These are phyloP conservation scores for Scleroderma citrinum DNA, from an alignment of 768 basidiomycete species.

Conservation along the genomic window DNA sequence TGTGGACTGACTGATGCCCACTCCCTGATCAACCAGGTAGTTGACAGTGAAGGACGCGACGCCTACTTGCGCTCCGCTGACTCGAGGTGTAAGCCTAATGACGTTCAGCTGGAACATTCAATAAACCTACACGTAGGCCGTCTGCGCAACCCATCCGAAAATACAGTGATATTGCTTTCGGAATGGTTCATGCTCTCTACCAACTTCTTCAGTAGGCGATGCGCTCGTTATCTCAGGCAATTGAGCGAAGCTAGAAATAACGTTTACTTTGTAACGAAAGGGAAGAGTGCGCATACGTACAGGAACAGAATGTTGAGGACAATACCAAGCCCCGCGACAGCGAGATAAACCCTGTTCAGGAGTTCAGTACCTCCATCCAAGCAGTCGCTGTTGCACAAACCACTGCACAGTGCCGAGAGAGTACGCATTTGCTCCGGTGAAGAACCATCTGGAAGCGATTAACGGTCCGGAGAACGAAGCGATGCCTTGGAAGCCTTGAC, in stretches of 20 bases:
- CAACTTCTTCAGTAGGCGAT: conserved; percentile 47
- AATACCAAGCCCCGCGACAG: conserved; percentile 57
- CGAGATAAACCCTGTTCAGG: conserved; percentile 51
- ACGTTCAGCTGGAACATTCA: not conserved
- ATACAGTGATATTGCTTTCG: conserved; percentile 65
- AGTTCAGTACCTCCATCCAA: conserved; percentile 2
- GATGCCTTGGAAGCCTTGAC: conserved; percentile 74
- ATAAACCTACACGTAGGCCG: conserved; percentile 48
- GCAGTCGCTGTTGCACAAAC: conserved; percentile 20
- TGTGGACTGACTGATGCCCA: conserved; percentile 44
- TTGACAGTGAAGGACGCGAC: conserved; percentile 67
- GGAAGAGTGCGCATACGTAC: conserved; percentile 29
- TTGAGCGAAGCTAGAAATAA: conserved; percentile 47
- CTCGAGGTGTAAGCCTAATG: not conserved
- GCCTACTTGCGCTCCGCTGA: conserved; percentile 57
- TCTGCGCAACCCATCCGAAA: conserved; percentile 71
- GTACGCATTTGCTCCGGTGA: conserved; percentile 55
- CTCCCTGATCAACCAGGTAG: conserved; percentile 57
- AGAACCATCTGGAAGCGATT: conserved; percentile 73
- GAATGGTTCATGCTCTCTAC: conserved; percentile 48
- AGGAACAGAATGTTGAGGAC: conserved; percentile 59
- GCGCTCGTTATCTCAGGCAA: conserved; percentile 70
- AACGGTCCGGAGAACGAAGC: conserved; percentile 70
- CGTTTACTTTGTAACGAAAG: not conserved
- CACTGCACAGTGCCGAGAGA: conserved; percentile 66